Evolutionary conservation across 768 basidiomycete genomes (phyloP).

Genomic region (Auricularia heimuer): DNA sequence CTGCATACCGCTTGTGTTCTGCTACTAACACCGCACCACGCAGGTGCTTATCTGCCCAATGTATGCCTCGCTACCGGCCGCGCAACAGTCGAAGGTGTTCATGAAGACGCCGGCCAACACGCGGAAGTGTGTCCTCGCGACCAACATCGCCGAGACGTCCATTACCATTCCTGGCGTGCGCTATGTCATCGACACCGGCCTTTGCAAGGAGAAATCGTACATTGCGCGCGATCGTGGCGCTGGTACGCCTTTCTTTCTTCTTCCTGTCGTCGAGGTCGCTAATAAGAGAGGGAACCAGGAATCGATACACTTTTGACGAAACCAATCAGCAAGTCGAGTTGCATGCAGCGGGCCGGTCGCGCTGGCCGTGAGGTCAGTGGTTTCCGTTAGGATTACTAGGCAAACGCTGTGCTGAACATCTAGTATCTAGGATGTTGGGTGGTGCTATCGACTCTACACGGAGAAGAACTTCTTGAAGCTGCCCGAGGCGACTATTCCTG

Average conservation of each 20-base stretch:
- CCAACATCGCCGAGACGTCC: constrained; percentile 96
- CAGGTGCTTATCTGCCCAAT: constrained; percentile 72
- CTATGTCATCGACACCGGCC: constrained; percentile 93
- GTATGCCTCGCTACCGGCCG: constrained; percentile 75
- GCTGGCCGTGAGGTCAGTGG: constrained; percentile 79
- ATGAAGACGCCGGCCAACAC: constrained; percentile 48
- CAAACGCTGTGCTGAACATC: neutral
- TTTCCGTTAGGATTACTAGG: neutral
- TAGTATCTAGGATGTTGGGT: constrained; percentile 52
- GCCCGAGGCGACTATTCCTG: constrained; percentile 63
- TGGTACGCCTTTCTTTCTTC: constrained; percentile 29
- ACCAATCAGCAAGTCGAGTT: constrained; percentile 82
- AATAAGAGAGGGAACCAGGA: constrained; percentile 32
- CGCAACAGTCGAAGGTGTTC: constrained; percentile 75
- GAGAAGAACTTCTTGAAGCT: constrained; percentile 65
- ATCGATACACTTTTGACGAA: constrained; percentile 79
- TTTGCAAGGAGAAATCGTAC: constrained; percentile 91
- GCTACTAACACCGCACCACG: constrained; percentile 5
- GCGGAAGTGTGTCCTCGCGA: constrained; percentile 89
- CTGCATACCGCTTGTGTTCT: neutral
- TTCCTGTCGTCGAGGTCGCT: neutral
- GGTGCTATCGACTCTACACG: constrained; percentile 90
- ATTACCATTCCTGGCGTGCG: constrained; percentile 94
- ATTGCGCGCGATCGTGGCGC: constrained; percentile 51
- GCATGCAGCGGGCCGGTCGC: constrained; percentile 89